Percentiles rank a stretch among this genome's conserved stretches.
Evolutionary conservation across 2,329 filamentous ascomycete genomes (phyloP).

Genomic region (Botryotinia narcissicola): DNA sequence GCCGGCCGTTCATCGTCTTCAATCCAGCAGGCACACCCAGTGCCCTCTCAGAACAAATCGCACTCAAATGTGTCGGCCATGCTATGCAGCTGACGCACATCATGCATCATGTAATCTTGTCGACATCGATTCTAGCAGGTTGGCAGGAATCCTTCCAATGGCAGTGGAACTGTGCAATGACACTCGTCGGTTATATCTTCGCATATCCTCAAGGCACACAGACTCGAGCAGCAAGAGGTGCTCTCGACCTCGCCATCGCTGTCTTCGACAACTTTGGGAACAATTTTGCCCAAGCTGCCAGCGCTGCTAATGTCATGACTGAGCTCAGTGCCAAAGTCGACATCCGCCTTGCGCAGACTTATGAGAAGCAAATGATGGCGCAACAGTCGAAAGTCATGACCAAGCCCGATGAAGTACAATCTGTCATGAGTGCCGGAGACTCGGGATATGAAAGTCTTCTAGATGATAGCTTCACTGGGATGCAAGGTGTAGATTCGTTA

Average conservation of each 20-base stretch:
- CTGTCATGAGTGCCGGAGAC: conserved; percentile 15
- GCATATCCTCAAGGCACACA: conserved; percentile 39
- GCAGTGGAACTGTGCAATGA: conserved; percentile 45
- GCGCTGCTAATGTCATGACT: conserved; percentile 39
- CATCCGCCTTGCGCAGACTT: conserved; percentile 14
- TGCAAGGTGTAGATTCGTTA: conserved; percentile 7
- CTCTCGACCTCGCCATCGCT: conserved; percentile 39
- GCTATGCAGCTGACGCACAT: conserved; percentile 43
- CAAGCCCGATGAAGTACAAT: conserved; percentile 12
- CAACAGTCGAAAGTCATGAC: background rate
- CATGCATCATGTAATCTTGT: conserved; percentile 40
- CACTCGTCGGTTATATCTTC: conserved; percentile 44
- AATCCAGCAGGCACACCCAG: conserved; percentile 21
- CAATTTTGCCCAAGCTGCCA: conserved; percentile 39
- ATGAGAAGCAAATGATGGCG: background rate
- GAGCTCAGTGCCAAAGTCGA: conserved; percentile 38
- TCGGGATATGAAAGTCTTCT: conserved; percentile 19
- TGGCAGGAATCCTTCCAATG: conserved; percentile 44
- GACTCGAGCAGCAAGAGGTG: conserved; percentile 37
- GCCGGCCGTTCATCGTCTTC: conserved; percentile 44
- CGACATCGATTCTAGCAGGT: conserved; percentile 40
- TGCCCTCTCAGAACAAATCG: conserved; percentile 34
- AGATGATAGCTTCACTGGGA: conserved; percentile 9
- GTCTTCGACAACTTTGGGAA: conserved; percentile 42
- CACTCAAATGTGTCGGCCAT: conserved; percentile 38